Percentiles rank a stretch among this genome's conserved stretches.
Evolutionary conservation across 129 eudicot species (phyloP).

Genomic region (Chrysanthemum lavandulifolium): DNA sequence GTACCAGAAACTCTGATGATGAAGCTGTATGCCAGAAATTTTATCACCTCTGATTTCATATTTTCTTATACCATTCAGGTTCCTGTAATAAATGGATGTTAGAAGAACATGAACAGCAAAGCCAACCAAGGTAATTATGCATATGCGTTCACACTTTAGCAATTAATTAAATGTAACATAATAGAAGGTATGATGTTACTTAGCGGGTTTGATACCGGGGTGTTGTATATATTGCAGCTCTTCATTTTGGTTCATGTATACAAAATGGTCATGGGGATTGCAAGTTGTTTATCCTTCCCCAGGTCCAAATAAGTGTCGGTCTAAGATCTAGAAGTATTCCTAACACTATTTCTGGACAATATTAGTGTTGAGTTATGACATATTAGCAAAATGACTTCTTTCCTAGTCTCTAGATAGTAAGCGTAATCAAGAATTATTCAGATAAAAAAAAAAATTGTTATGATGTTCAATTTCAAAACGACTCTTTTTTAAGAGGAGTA

Average conservation of each 20-base stretch:
- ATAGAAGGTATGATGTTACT: not conserved
- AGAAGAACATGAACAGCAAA: constrained; percentile 3
- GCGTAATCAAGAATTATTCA: not conserved
- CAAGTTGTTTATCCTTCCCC: not conserved
- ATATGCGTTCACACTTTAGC: not conserved
- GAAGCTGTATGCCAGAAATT: constrained; percentile 3
- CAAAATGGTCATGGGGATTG: not conserved
- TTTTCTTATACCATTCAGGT: constrained; percentile 28
- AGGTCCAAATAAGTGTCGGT: not conserved
- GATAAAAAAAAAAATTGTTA: not conserved
- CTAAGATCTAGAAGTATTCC: not conserved
- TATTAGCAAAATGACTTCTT: not conserved
- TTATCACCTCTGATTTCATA: constrained; percentile 10
- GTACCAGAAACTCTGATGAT: constrained; percentile 13
- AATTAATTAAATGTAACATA: not conserved
- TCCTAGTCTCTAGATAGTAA: not conserved
- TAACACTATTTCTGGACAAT: not conserved
- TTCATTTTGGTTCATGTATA: not conserved
- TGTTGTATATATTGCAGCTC: not conserved
- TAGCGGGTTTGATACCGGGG: too few relatives aligned
- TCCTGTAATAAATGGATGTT: constrained; percentile 20
- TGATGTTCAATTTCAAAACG: not conserved
- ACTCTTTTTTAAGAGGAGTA: not conserved
- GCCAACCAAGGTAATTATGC: constrained; percentile 15
- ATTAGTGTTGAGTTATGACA: not conserved